Evolutionary conservation across 352 stramenopile species (phyloP).

Genomic region (Peronosclerospora sorghi): DNA sequence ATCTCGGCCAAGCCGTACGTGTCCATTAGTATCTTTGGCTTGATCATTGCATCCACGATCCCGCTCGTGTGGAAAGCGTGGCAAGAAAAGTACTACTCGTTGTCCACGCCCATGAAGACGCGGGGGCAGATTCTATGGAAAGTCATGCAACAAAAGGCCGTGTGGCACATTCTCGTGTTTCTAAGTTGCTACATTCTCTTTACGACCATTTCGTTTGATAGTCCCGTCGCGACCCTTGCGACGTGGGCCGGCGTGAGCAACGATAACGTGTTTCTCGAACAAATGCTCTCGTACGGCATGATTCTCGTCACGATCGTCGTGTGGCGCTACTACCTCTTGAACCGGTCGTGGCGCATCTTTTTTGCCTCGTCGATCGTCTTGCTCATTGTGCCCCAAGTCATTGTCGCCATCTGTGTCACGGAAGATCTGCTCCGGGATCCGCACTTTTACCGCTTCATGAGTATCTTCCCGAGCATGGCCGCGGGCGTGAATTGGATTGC

Average conservation of each 20-base stretch:
- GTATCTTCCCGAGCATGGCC: slow-evolving; percentile 34
- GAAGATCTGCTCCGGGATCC: slow-evolving; percentile 35
- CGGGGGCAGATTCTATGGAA: slow-evolving; percentile 33
- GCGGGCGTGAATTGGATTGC: slow-evolving; percentile 45
- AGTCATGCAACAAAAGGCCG: slow-evolving; percentile 43
- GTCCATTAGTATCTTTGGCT: slow-evolving; percentile 22
- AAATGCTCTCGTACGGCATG: slow-evolving; percentile 35
- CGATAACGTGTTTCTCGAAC: slow-evolving; percentile 38
- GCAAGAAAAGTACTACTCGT: slow-evolving; percentile 34
- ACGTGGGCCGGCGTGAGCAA: slow-evolving; percentile 27
- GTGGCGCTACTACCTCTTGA: slow-evolving; percentile 51
- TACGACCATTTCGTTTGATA: slow-evolving; percentile 39
- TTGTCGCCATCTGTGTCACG: slow-evolving; percentile 29
- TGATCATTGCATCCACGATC: slow-evolving; percentile 19
- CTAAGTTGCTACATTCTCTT: slow-evolving; percentile 44
- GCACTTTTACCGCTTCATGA: slow-evolving; percentile 49
- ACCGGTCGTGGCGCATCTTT: slow-evolving; percentile 43
- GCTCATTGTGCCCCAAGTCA: slow-evolving; percentile 37
- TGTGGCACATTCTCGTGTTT: slow-evolving; percentile 36
- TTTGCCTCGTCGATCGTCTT: slow-evolving; percentile 41
- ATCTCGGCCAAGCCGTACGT: too few relatives aligned
- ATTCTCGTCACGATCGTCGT: slow-evolving; percentile 42
- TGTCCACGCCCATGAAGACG: slow-evolving; percentile 28
- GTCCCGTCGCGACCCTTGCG: slow-evolving; percentile 29
- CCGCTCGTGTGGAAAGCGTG: slow-evolving; percentile 28